Percentiles rank a stretch among this genome's conserved stretches.
Conservation (phyloP, 2,329 filamentous ascomycete genomes). For the Claviceps purpurea region DNA sequence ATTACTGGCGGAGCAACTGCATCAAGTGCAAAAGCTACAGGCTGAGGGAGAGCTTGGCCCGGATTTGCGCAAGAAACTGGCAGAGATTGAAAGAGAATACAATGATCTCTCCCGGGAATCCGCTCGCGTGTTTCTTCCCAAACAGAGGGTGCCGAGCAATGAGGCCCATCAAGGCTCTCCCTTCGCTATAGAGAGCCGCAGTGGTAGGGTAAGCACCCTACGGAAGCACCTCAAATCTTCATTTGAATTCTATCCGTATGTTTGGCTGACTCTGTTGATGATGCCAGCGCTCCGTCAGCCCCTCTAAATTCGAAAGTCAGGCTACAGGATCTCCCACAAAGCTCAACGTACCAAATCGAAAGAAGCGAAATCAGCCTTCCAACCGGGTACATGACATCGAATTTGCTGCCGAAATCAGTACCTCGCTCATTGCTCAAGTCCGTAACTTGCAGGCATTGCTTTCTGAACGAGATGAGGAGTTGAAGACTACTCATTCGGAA, state of each 20-base stretch:
- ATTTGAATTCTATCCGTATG: not conserved
- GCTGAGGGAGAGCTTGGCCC: conserved; percentile 66
- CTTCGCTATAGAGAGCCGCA: conserved; percentile 37
- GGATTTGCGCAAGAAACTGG: conserved; percentile 69
- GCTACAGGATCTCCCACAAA: conserved; percentile 81
- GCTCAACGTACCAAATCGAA: conserved; percentile 72
- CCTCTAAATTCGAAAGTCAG: conserved; percentile 71
- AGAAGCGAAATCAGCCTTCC: conserved; percentile 77
- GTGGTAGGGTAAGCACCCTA: conserved; percentile 34
- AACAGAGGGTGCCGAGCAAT: conserved; percentile 64
- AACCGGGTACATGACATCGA: conserved; percentile 91
- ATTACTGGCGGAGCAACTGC: conserved; percentile 66
- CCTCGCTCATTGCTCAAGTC: conserved; percentile 84
- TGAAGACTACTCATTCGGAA: conserved; percentile 62
- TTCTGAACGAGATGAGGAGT: conserved; percentile 73
- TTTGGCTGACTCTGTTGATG: conserved; percentile 3
- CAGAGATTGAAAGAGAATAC: conserved; percentile 86
- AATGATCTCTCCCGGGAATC: conserved; percentile 87
- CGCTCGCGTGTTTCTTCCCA: conserved; percentile 74
- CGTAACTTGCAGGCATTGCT: conserved; percentile 77
- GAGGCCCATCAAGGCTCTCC: conserved; percentile 42
- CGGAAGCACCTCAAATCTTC: not conserved
- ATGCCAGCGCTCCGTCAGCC: conserved; percentile 52
- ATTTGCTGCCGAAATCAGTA: conserved; percentile 96
- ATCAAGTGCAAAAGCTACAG: conserved; percentile 69